phyloP scores from a whole-genome alignment of 306 rosid genomes.

The Purshia tridentata region DNA sequence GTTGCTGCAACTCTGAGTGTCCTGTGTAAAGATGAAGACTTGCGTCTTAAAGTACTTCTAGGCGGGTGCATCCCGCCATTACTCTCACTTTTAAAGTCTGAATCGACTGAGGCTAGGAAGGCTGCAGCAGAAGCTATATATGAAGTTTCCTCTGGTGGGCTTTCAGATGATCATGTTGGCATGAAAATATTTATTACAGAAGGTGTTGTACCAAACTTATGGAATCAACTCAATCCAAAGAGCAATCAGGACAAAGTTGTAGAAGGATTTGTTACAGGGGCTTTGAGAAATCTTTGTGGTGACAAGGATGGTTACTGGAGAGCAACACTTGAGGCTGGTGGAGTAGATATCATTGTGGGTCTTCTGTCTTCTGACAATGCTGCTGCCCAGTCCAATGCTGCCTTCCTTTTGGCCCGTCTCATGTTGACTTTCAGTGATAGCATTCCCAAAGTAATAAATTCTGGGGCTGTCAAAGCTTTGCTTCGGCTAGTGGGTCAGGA shows the following conservation, averaged over 20 bases:
- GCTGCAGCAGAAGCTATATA: slow-evolving; percentile 95
- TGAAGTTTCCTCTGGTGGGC: slow-evolving; percentile 91
- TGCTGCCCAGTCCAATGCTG: slow-evolving; percentile 93
- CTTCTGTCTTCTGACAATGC: slow-evolving; percentile 85
- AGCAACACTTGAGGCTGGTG: slow-evolving; percentile 95
- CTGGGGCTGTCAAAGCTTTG: slow-evolving; percentile 88
- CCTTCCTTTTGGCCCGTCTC: slow-evolving; percentile 89
- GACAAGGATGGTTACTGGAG: slow-evolving; percentile 94
- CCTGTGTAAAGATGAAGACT: slow-evolving; percentile 88
- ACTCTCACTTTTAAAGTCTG: slow-evolving; percentile 81
- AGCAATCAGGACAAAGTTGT: slow-evolving; percentile 80
- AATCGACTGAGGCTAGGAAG: slow-evolving; percentile 74
- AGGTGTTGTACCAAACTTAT: slow-evolving; percentile 93
- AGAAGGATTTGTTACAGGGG: slow-evolving; percentile 93
- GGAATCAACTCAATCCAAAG: slow-evolving; percentile 80
- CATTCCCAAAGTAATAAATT: slow-evolving; percentile 85
- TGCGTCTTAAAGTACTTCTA: slow-evolving; percentile 91
- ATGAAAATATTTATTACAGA: slow-evolving; percentile 89
- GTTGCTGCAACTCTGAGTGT: slow-evolving; percentile 77
- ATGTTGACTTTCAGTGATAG: slow-evolving; percentile 90
- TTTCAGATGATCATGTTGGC: slow-evolving; percentile 91
- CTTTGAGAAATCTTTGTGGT: slow-evolving; percentile 94
- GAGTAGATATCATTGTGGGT: slow-evolving; percentile 85
- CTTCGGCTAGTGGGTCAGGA: slow-evolving; percentile 72
- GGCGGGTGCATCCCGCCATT: slow-evolving; percentile 98